Evolutionary conservation across 148 eudicot genomes (phyloP).

Genomic region (Vaccinium darrowii): DNA sequence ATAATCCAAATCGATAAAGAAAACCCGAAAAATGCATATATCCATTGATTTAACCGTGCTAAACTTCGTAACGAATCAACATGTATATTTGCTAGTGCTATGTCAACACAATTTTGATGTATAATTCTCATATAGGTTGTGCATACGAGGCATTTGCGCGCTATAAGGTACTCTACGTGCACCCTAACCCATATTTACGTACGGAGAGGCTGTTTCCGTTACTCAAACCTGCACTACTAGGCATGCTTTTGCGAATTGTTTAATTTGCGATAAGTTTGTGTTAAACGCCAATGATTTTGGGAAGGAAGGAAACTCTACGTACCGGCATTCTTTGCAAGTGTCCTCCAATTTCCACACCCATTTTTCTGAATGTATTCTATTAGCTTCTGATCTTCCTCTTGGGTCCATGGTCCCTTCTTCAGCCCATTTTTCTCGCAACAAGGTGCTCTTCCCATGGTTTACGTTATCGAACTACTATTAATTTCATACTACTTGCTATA

Average conservation of each 20-base stretch:
- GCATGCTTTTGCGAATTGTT: too few species aligned
- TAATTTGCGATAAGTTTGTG: too few species aligned
- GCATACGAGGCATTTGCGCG: too few species aligned
- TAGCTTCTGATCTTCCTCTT: conserved; percentile 90
- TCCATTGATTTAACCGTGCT: not conserved
- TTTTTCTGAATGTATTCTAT: conserved; percentile 69
- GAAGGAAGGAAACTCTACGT: conserved; percentile 27
- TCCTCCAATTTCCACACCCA: conserved; percentile 96
- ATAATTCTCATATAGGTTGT: not conserved
- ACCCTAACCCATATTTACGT: too few species aligned
- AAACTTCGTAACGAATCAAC: not conserved
- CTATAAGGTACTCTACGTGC: too few species aligned
- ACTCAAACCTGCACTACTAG: too few species aligned
- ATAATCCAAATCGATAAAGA: too few species aligned
- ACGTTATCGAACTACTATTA: not conserved
- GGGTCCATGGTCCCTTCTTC: conserved; percentile 97
- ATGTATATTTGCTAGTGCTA: not conserved
- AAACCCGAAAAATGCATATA: not conserved
- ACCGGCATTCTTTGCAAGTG: conserved; percentile 92
- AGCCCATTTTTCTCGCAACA: conserved; percentile 89
- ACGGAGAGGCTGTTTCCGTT: too few species aligned
- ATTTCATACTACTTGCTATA: too few species aligned
- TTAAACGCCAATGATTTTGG: too few species aligned
- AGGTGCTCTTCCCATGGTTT: conserved; percentile 88
- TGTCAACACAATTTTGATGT: not conserved